Evolutionary conservation across 2,329 filamentous ascomycete species (phyloP), one percentile per base, ranked within the genome.

Genomic region (Xylaria sp.): DNA sequence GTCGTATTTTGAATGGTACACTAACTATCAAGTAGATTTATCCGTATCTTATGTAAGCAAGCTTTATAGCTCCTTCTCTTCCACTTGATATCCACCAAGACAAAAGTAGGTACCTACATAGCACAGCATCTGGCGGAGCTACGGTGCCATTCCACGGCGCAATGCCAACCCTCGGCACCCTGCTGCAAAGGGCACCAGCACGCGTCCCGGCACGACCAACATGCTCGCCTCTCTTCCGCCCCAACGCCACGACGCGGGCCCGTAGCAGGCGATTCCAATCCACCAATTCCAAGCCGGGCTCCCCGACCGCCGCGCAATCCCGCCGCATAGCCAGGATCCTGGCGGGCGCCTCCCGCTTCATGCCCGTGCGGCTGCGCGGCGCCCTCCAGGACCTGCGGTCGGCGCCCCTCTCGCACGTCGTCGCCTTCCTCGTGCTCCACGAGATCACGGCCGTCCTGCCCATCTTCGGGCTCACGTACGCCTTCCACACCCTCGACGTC

Each of bases 361-460:
- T 92, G 8, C 93, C 93, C 2, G 81, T 77, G 4, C 90, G 89
- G 68, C 84, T 97, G 13, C 91, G 88, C 65, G 85, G 83, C 60
- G 93, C 94, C 81, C 90, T 92, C 0, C 80, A 83, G 0, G 88
- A 89, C 0, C 87, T 99, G 3, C 88, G 90, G 65, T 85, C 87
- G 63, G 94, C 94, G 0, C 96, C 96, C 0, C 80, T 94, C 52
- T 93, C 93, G 0, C 93, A 97, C 80, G 84, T 97, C 48, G 88
- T 91, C 1, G 90, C 95, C 0, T 99, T 99, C 79, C 83, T 98
- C 12, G 83, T 97, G 45, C 86, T 99, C 0, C 96, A 99, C 82
- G 96, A 99, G 80, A 78, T 97, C 52, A 98, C 96, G 0, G 95
- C 96, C 10, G 82, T 97, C 12, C 80, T 95, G 1, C 95, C 95